Evolutionary conservation across 352 stramenopile species (phyloP), one percentile per base, ranked within the genome.

Genomic region (Phytophthora uliginosa): DNA sequence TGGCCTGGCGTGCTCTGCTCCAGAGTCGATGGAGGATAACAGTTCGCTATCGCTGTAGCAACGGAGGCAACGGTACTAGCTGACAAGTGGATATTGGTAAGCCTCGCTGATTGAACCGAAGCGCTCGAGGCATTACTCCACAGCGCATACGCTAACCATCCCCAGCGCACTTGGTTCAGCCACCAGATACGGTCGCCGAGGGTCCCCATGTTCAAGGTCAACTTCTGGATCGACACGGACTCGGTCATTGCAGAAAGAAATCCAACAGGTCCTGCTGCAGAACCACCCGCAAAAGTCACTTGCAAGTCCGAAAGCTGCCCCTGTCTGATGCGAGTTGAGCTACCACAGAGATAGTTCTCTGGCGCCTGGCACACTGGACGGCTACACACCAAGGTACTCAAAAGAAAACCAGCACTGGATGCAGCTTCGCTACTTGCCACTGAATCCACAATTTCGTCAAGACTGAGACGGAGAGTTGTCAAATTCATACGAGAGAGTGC

Each of bases 51-150:
- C 0, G 54, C 33, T 28, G 33, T 13, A 53, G 54, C 31, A 47
- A 70, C 54, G 5, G 63, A 45, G 6, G 18, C 5, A 5, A 70
- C 48, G 18, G 42, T n/a, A 18, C 28, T 18, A 3, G 7, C 63
- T 10, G 54, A 53, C 34, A 70, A 62, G 20, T 70, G 63, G 20
- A 70, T 65, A 28, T 70, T 70, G 15, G 54, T 59, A 15, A 70
- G 13, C 42, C n/a, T 63, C 7, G 22, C 24, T 26, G 45, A 34
- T 6, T 45, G 38, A 50, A 24, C 42, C 2, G 42, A 50, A 4
- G 42, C 10, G 12, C n/a, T 24, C 3, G 42, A 22, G 6, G 42
- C 42, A 3, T 50, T n/a, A 24, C 42, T 50, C 42, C 42, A 50
- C 18, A 50, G 18, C 4, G 42, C 42, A n/a, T 50, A 45, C 36